phyloP scores from a whole-genome alignment of 306 rosid genomes.

The Casuarina cunninghamiana region DNA sequence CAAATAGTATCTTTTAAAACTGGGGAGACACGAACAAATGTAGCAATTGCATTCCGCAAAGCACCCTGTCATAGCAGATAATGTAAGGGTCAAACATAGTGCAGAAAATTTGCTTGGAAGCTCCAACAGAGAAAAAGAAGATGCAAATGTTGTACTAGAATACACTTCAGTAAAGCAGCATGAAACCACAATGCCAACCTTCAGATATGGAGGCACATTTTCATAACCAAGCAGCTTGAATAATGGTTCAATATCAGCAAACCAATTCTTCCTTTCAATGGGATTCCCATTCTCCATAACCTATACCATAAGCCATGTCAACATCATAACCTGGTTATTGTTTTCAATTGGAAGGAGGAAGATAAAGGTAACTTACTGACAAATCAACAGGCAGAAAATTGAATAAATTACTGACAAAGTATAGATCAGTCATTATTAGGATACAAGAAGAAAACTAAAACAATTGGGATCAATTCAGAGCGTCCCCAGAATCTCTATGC shows the following conservation, averaged over 20 bases:
- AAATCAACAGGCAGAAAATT: conserved; percentile 6
- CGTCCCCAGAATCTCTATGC: not conserved
- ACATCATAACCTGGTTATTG: conserved; percentile 19
- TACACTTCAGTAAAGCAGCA: conserved; percentile 20
- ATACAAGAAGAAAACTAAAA: not conserved
- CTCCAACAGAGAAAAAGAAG: conserved; percentile 28
- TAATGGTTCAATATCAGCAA: conserved; percentile 90
- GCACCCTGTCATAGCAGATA: conserved; percentile 65
- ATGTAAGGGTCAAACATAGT: conserved; percentile 27
- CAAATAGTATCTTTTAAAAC: conserved; percentile 75
- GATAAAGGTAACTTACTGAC: conserved; percentile 1
- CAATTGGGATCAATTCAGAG: not conserved
- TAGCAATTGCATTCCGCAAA: conserved; percentile 77
- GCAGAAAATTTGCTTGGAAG: conserved; percentile 24
- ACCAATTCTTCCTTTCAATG: conserved; percentile 85
- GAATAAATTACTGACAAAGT: not conserved
- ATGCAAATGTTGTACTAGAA: conserved; percentile 10
- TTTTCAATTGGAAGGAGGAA: conserved; percentile 12
- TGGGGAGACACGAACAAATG: conserved; percentile 77
- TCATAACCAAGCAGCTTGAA: conserved; percentile 97
- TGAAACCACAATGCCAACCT: conserved; percentile 49
- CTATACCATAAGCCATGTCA: conserved; percentile 45
- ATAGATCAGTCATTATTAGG: not conserved
- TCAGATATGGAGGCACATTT: conserved; percentile 94
- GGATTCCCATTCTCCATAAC: conserved; percentile 89